Evolutionary conservation across 2,329 filamentous ascomycete species (phyloP), one percentile per base, ranked within the genome.

Genomic region (Xylariaceae sp.): DNA sequence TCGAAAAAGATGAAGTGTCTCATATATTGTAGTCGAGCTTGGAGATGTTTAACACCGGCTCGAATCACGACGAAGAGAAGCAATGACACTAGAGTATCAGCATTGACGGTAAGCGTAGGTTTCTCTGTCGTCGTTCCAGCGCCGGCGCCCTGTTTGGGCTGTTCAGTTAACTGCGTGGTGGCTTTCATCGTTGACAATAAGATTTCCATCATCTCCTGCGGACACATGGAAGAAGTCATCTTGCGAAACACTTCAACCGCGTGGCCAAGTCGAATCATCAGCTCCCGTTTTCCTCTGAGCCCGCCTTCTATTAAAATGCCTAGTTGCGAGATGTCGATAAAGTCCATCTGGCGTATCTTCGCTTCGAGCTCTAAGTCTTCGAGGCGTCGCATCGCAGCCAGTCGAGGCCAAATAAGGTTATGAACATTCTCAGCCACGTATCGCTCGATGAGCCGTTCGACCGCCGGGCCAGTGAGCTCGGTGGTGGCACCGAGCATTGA

Each of bases 1-100:
- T 98, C 95, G 48, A 96, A 93, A 73, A 96, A 99, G 64, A 97
- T 95, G 70, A 97, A 99, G 68, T 96, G 91, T 43, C 93, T 89
- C 81, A 98, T 96, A 71, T 98, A 99, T n/a, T 89, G 81, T 45
- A 99, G 77, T 19, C 93, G 85, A 2, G 95, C 92, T 66, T 96
- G 91, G 7, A 99, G 79, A 73, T 97, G 89, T 56, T 90, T 87
- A 21, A 96, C 87, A 57, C 95, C 90, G 10, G 93, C 91, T 60
- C 93, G 85, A 58, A 99, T 98, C 10, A 99, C 90, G 16, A 99
- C 92, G 59, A 96, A 87, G 19, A 99, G 80, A 14, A 99, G 81
- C 56, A 99, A 77, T 0, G 95, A 97, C 1, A 99, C 95, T 23
- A 99, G 78, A 0, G 93, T 91, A 74, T 99, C 95, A 3, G 95